Conservation (phyloP, 768 basidiomycete species). For the Boletus vinaceobasis region DNA sequence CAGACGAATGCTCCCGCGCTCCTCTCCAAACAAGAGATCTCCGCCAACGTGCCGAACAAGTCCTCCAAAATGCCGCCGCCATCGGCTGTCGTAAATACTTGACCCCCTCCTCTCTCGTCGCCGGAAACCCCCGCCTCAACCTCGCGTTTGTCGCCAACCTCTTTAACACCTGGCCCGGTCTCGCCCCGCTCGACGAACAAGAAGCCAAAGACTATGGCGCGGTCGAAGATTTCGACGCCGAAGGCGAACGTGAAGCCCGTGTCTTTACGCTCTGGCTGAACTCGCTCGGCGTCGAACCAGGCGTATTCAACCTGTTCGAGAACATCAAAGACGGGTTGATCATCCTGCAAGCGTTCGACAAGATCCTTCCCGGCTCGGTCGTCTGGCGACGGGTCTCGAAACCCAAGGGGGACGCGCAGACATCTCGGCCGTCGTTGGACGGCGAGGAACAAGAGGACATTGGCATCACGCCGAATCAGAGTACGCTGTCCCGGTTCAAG, state of each 20-base stretch:
- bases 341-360: slow-evolving; percentile 96
- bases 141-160: slow-evolving; percentile 98
- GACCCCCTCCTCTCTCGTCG: slow-evolving; percentile 83
- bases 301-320: slow-evolving; percentile 95
- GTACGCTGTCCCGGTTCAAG: slow-evolving; percentile 91
- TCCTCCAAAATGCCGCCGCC: slow-evolving; percentile 87
- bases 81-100: slow-evolving; percentile 97
- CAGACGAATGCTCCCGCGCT: slow-evolving; percentile 85
- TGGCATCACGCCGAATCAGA: slow-evolving; percentile 79
- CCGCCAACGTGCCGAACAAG: slow-evolving; percentile 84
- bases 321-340: slow-evolving; percentile 89
- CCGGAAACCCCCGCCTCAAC: slow-evolving; percentile 96
- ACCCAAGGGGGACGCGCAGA: slow-evolving; percentile 57
- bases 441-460: slow-evolving; percentile 74
- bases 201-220: slow-evolving; percentile 88
- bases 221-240: slow-evolving; percentile 97
- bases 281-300: slow-evolving; percentile 93
- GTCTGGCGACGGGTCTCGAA: slow-evolving; percentile 96
- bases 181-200: slow-evolving; percentile 90
- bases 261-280: slow-evolving; percentile 99
- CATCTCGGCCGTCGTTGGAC: slow-evolving; percentile 36
- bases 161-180: slow-evolving; percentile 96
- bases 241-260: slow-evolving; percentile 96
- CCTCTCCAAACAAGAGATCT: slow-evolving; percentile 86
- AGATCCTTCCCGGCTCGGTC: slow-evolving; percentile 87